Base-by-base conservation (phyloP, 2,329 filamentous ascomycete species). In the Gnomoniopsis smithogilvyi region DNA sequence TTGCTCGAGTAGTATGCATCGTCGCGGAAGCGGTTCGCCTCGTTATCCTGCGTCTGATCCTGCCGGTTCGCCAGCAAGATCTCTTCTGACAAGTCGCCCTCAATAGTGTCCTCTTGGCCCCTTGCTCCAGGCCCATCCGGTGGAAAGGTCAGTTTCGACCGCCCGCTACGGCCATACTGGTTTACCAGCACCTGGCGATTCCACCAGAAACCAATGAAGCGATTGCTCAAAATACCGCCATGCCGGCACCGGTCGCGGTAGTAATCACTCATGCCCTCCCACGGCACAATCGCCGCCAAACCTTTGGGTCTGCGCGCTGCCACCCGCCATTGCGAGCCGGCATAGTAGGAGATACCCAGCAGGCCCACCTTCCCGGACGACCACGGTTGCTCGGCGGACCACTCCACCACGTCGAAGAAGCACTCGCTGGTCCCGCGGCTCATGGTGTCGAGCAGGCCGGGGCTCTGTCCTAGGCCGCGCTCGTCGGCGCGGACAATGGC, bases 191-290 rank as follows among this genome's bases (percentile, higher is more conserved):
- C 84, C 67, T 89, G 86, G 0, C 84, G 77, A 65, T 88, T 79
- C 85, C 85, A 89, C 86, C 86, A 89, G 65, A 87, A 83, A 14
- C 72, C 67, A 64, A 88, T 87, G 64, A 86, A 86, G 0, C 67
- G 68, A 63, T 86, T 80, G 0, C 82, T 83, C 2, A 86, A 67
- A 49, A 88, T 87, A 0, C 85, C 85, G 1, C 85, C 85, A 59
- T 88, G 85, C 0, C 83, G 76, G 62, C 81, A 85, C 1, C 83
- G 73, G 61, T 87, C 85, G 1, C 80, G 70, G 66, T 82, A 83
- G 63, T 79, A 80, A 61, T 83, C 80, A 0, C 77, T 78, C 76
- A 81, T 80, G 26, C 80, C 80, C 67, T 83, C 80, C 79, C 72
- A 80, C 0, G 79, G 79, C 0, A 80, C 67, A 4, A 81, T 81